These are phyloP conservation scores for Boletus tomentosulus DNA, from an alignment of 768 basidiomycete species.

Conservation along the genomic window DNA sequence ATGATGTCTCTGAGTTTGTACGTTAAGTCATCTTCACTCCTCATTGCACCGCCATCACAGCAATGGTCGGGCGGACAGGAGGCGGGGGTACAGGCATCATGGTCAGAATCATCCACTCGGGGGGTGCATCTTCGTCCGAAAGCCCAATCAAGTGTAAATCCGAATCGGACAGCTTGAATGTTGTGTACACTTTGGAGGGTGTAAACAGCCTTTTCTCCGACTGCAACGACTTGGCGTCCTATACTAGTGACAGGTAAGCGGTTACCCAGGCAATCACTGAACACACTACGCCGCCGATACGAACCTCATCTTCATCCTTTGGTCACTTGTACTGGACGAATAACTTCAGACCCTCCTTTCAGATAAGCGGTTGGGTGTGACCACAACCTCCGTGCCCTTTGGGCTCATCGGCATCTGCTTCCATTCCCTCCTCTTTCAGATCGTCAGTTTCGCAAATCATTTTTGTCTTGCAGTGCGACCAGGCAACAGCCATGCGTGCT, in stretches of 20 bases:
- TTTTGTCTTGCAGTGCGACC: too few species aligned
- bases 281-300: too few species aligned
- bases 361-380: slow-evolving; percentile 79
- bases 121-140: slow-evolving; percentile 92
- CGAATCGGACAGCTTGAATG: slow-evolving; percentile 88
- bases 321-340: slow-evolving; percentile 91
- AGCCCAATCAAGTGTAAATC: slow-evolving; percentile 87
- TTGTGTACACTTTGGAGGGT: slow-evolving; percentile 85
- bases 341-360: slow-evolving; percentile 94
- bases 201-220: slow-evolving; percentile 81
- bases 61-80: slow-evolving; percentile 95
- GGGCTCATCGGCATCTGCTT: slow-evolving; percentile 56
- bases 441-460: too few species aligned
- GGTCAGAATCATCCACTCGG: slow-evolving; percentile 99
- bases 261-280: too few species aligned
- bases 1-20: slow-evolving; percentile 97
- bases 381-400: slow-evolving; percentile 98
- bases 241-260: too few species aligned
- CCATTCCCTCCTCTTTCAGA: too few species aligned
- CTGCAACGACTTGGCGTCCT: slow-evolving; percentile 79
- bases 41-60: slow-evolving; percentile 96
- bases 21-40: slow-evolving; percentile 97
- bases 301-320: slow-evolving; percentile 93
- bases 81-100: slow-evolving; percentile 97
- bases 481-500: too few species aligned